Evolutionary conservation across 768 basidiomycete genomes (phyloP).

Genomic region (Lactifluus hygrophoroides): DNA sequence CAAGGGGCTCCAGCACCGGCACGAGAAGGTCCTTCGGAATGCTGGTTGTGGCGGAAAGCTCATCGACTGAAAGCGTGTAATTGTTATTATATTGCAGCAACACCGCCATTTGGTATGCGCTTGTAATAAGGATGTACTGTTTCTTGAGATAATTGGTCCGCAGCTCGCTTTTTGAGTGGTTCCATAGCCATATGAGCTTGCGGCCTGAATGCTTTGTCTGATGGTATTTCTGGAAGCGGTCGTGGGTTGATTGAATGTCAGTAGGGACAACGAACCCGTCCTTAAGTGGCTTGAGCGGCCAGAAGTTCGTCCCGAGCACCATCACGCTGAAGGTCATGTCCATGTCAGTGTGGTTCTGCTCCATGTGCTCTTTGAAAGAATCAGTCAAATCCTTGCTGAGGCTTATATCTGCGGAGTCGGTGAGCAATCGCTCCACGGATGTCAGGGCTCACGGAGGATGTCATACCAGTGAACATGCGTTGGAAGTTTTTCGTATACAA

Average conservation of each 20-base stretch:
- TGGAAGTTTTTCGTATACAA: conserved; percentile 95
- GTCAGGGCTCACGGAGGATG: background rate
- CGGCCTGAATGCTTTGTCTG: conserved; percentile 90
- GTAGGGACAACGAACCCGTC: conserved; percentile 85
- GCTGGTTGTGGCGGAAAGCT: conserved; percentile 69
- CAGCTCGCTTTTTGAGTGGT: conserved; percentile 94
- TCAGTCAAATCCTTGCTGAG: conserved; percentile 93
- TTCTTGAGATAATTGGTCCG: conserved; percentile 88
- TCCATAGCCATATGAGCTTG: conserved; percentile 97
- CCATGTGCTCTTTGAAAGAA: conserved; percentile 90
- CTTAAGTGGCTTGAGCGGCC: conserved; percentile 79
- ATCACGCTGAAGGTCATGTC: conserved; percentile 88
- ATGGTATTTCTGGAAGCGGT: conserved; percentile 89
- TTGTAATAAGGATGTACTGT: conserved; percentile 95
- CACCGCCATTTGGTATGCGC: conserved; percentile 93
- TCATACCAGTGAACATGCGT: conserved; percentile 89
- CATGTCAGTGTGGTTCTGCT: conserved; percentile 75
- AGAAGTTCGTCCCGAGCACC: conserved; percentile 93
- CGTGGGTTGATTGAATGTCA: conserved; percentile 81
- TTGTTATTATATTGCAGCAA: conserved; percentile 88
- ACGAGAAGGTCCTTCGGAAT: conserved; percentile 74
- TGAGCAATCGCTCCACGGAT: background rate
- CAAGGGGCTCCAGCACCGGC: conserved; percentile 48
- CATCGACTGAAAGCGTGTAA: conserved; percentile 76
- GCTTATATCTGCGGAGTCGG: conserved; percentile 62